Percentiles rank a stretch among this genome's conserved stretches.
Evolutionary conservation across 2,329 filamentous ascomycete genomes (phyloP).

Genomic region (Neophaeococcomyces mojaviensis): DNA sequence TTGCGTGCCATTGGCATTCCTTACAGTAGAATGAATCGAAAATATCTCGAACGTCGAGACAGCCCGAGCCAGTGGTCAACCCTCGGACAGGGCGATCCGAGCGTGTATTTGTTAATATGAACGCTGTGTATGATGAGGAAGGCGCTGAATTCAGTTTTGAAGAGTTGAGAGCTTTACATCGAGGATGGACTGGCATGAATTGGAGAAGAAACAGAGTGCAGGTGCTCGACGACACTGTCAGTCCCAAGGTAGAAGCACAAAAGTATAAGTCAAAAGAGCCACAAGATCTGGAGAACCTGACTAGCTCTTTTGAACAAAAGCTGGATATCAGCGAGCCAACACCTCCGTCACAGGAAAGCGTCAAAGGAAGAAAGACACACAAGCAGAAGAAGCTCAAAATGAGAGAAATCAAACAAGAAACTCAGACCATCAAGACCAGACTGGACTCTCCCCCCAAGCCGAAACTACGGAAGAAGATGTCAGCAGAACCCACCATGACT

Average conservation of each 20-base stretch:
- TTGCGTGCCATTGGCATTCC: constrained; percentile 44
- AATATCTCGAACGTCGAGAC: constrained; percentile 55
- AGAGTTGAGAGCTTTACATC: constrained; percentile 71
- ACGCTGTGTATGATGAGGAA: constrained; percentile 73
- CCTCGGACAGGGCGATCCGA: constrained; percentile 75
- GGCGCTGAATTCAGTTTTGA: constrained; percentile 81
- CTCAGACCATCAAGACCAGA: constrained; percentile 91
- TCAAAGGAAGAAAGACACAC: constrained; percentile 28
- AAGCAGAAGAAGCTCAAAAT: constrained; percentile 65
- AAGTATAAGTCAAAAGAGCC: constrained; percentile 21
- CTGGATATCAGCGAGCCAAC: constrained; percentile 17
- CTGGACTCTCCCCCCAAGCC: constrained; percentile 80
- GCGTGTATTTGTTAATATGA: constrained; percentile 77
- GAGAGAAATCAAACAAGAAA: constrained; percentile 76
- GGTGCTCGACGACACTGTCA: constrained; percentile 1
- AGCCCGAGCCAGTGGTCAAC: constrained; percentile 75
- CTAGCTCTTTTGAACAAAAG: constrained; percentile 16
- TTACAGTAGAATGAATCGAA: constrained; percentile 31
- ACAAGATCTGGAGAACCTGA: constrained; percentile 24
- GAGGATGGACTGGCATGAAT: constrained; percentile 57
- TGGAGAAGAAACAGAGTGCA: constrained; percentile 38
- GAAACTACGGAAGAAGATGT: constrained; percentile 72
- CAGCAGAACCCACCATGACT: constrained; percentile 89
- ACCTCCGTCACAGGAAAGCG: constrained; percentile 20
- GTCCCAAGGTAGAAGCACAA: constrained; percentile 8